A percentile compares a stretch with the other conserved stretches of the same genome.
Evolutionary conservation across 306 rosid species (phyloP).

Genomic region (Comarum palustre): DNA sequence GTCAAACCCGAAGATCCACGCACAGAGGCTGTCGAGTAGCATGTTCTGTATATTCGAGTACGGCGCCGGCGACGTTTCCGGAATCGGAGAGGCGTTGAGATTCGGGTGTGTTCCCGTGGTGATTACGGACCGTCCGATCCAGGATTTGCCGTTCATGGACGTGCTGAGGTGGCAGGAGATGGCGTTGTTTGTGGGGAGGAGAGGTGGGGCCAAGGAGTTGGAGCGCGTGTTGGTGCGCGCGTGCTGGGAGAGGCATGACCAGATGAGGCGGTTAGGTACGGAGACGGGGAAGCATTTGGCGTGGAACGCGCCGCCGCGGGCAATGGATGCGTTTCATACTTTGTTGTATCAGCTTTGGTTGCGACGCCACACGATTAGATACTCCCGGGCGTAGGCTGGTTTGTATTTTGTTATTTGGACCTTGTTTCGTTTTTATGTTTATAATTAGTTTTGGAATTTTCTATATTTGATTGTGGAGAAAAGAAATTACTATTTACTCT

Average conservation of each 20-base stretch:
- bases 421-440: background rate
- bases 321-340: constrained; percentile 61
- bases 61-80: constrained; percentile 28
- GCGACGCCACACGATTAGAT: constrained; percentile 63
- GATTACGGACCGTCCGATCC: constrained; percentile 40
- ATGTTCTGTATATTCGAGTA: constrained; percentile 56
- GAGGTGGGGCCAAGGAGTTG: constrained; percentile 22
- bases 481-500: background rate
- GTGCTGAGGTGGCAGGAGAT: constrained; percentile 70
- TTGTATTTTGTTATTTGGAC: background rate
- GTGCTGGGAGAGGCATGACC: constrained; percentile 26
- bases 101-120: constrained; percentile 64
- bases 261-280: constrained; percentile 40
- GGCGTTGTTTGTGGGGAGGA: constrained; percentile 39
- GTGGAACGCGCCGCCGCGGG: constrained; percentile 59
- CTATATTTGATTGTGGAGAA: background rate
- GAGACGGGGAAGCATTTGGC: constrained; percentile 52
- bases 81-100: constrained; percentile 55
- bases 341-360: constrained; percentile 74
- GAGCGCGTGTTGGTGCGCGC: constrained; percentile 29
- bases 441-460: background rate
- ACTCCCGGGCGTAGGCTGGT: constrained; percentile 18
- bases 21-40: constrained; percentile 21
- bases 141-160: constrained; percentile 68
- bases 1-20: constrained; percentile 22